A percentile compares a stretch with the other conserved stretches of the same genome.
These are phyloP conservation scores for Pythium apleroticum DNA, from an alignment of 352 stramenopile genomes.

Conservation along the genomic window DNA sequence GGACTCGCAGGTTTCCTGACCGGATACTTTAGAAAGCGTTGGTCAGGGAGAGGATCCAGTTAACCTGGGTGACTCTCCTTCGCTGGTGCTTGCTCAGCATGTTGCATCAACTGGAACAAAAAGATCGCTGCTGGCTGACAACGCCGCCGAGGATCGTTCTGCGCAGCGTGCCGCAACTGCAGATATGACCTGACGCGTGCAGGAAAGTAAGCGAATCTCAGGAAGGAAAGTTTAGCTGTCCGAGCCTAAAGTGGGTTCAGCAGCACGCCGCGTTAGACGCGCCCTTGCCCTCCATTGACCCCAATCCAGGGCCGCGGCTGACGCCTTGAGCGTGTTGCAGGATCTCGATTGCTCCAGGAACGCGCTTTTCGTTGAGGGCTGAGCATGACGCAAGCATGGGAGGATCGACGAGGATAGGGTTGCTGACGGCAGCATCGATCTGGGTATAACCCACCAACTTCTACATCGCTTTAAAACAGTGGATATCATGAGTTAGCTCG, in stretches of 20 bases:
- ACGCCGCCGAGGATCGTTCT: not conserved
- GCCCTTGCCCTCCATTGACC: not conserved
- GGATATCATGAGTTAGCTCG: not conserved
- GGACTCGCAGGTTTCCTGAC: no score
- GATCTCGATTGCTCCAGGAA: not conserved
- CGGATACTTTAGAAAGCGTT: not conserved
- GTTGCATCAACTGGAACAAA: not conserved
- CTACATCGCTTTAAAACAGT: not conserved
- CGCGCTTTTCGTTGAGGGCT: constrained; percentile 1
- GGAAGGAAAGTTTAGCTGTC: not conserved
- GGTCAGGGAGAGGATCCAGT: not conserved
- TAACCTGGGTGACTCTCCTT: no score
- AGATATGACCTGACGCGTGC: not conserved
- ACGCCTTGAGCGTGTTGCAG: constrained; percentile 2
- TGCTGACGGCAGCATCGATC: not conserved
- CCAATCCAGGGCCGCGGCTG: not conserved
- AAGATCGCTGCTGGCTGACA: not conserved
- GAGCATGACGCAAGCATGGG: not conserved
- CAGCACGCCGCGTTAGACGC: not conserved
- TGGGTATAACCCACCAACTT: not conserved
- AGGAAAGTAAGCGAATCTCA: not conserved
- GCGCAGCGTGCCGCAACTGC: not conserved
- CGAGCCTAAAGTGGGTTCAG: not conserved
- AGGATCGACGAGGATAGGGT: not conserved
- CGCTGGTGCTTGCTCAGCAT: not conserved